These are phyloP conservation scores for Botrytis galanthina DNA, from an alignment of 2,329 filamentous ascomycete species.

Conservation along the genomic window DNA sequence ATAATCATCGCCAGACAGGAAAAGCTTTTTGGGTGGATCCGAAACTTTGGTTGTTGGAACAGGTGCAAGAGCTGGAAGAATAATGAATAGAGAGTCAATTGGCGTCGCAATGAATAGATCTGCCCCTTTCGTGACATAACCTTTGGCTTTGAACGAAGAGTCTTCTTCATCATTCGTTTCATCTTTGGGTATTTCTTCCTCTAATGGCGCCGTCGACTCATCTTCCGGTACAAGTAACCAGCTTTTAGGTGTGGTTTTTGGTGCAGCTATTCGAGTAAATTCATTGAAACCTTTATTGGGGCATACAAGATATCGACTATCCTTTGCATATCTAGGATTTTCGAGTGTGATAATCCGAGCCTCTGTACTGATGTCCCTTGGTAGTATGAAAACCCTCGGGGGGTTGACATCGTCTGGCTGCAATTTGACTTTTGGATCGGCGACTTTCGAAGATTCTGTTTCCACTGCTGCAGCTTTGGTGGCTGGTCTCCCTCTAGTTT, in stretches of 20 bases:
- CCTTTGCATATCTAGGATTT: constrained; percentile 55
- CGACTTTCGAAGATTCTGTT: constrained; percentile 30
- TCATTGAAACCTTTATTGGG: constrained; percentile 63
- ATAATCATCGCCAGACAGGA: constrained; percentile 69
- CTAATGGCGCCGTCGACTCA: constrained; percentile 18
- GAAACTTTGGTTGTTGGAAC: constrained; percentile 43
- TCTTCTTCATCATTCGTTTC: constrained; percentile 24
- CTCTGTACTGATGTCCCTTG: constrained; percentile 51
- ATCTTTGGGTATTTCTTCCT: constrained; percentile 30
- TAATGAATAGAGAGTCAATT: constrained; percentile 79
- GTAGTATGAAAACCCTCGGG: constrained; percentile 60
- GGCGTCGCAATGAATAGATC: constrained; percentile 82
- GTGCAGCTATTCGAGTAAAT: constrained; percentile 56
- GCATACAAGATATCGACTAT: constrained; percentile 61
- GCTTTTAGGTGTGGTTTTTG: constrained; percentile 55
- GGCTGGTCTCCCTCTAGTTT: constrained; percentile 34
- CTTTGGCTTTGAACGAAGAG: constrained; percentile 35
- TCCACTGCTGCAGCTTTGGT: constrained; percentile 26
- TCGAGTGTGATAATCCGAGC: constrained; percentile 59
- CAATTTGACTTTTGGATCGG: constrained; percentile 36
- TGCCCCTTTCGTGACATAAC: constrained; percentile 62
- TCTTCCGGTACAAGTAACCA: constrained; percentile 51
- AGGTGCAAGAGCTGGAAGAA: constrained; percentile 68
- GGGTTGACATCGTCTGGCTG: constrained; percentile 42
- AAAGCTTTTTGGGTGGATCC: constrained; percentile 57